These are phyloP conservation scores for Helianthus tuberosus DNA, from an alignment of 129 eudicot genomes.

Conservation along the genomic window DNA sequence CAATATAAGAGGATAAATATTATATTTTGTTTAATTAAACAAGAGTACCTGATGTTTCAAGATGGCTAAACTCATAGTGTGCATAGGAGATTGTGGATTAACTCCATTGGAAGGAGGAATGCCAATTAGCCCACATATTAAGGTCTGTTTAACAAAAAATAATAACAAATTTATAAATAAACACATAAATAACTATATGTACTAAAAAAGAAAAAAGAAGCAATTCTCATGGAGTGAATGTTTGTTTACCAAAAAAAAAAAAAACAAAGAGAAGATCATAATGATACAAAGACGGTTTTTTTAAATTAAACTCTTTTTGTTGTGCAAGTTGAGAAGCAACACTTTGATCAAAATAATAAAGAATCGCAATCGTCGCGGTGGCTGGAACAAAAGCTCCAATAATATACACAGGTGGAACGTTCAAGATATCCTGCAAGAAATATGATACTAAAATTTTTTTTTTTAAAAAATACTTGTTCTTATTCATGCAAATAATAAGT, in stretches of 20 bases:
- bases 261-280: slow-evolving; percentile 98
- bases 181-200: background rate
- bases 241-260: slow-evolving; percentile 68
- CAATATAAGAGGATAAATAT: background rate
- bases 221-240: slow-evolving; percentile 9
- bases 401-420: slow-evolving; percentile 80
- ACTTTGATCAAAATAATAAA: slow-evolving; percentile 94
- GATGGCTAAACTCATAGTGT: slow-evolving; percentile 94
- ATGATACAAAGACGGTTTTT: slow-evolving; percentile 91
- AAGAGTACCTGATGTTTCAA: slow-evolving; percentile 86
- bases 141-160: slow-evolving; percentile 49
- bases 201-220: background rate
- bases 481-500: background rate
- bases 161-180: too few species aligned
- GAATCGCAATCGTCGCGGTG: slow-evolving; percentile 95
- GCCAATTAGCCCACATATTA: slow-evolving; percentile 91
- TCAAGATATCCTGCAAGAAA: slow-evolving; percentile 70
- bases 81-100: slow-evolving; percentile 99
- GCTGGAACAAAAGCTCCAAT: slow-evolving; percentile 96
- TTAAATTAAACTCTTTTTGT: slow-evolving; percentile 87
- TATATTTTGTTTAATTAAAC: background rate
- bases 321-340: slow-evolving; percentile 98
- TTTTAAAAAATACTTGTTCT: background rate
- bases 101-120: slow-evolving; percentile 98
- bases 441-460: background rate